Percentiles rank a stretch among this genome's conserved stretches.
phyloP scores from a whole-genome alignment of 1,139 yeast genomes.

The Blastobotrys buckinghamii region DNA sequence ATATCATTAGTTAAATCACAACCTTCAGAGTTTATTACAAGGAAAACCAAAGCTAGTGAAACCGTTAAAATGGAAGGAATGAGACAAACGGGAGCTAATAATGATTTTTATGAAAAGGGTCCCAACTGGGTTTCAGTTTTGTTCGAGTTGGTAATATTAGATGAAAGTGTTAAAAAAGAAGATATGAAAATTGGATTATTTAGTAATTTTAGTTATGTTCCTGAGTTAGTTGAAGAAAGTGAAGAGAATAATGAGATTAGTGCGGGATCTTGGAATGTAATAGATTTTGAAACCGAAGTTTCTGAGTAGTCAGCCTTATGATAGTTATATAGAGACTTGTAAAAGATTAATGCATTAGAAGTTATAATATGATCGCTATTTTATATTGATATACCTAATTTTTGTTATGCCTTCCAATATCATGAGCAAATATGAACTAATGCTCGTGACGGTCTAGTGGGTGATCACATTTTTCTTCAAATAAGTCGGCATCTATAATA shows the following conservation, averaged over 20 bases:
- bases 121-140: conserved; percentile 27
- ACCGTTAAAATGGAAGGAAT: conserved; percentile 28
- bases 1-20: conserved; percentile 24
- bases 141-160: conserved; percentile 12
- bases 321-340: no score
- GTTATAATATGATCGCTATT: no score
- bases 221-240: conserved; percentile 5
- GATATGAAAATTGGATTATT: conserved; percentile 22
- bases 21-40: conserved; percentile 25
- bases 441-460: no score
- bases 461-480: no score
- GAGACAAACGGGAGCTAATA: conserved; percentile 15
- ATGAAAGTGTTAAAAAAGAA: neutral
- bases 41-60: conserved; percentile 27
- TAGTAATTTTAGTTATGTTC: conserved; percentile 15
- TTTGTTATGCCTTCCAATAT: no score
- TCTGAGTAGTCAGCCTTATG: no score
- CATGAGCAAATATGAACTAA: no score
- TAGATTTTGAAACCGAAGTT: conserved; percentile 1
- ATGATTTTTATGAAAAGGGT: conserved; percentile 21
- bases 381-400: no score
- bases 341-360: no score
- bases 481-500: no score
- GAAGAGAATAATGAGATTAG: conserved; percentile 5
- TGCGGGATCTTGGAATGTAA: conserved; percentile 17